phyloP scores from a whole-genome alignment of 208 protist species.

The Leishmania aethiopica region DNA sequence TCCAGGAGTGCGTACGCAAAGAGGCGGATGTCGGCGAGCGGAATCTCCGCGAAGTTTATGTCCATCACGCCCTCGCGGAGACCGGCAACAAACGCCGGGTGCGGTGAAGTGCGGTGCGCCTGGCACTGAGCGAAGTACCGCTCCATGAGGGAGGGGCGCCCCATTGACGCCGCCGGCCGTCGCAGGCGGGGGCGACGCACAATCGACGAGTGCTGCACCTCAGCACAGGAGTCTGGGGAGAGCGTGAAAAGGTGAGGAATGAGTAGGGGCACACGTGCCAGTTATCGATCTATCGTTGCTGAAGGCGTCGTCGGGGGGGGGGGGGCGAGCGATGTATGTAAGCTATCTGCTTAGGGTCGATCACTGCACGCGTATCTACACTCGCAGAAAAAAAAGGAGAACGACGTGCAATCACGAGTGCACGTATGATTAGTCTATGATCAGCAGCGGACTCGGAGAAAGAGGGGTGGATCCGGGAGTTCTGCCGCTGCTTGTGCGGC shows the following conservation, averaged over 20 bases:
- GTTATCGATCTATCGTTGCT: background rate
- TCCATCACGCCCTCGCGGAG: slow-evolving; percentile 41
- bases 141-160: slow-evolving; percentile 27
- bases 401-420: background rate
- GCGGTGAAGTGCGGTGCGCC: slow-evolving; percentile 42
- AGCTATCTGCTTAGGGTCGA: background rate
- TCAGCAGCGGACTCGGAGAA: background rate
- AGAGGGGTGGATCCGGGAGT: background rate
- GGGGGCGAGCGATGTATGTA: background rate
- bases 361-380: background rate
- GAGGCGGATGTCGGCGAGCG: slow-evolving; percentile 36
- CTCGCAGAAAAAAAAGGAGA: background rate
- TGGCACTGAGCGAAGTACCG: slow-evolving; percentile 66
- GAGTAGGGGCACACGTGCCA: background rate
- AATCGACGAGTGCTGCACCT: no score
- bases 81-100: slow-evolving; percentile 43
- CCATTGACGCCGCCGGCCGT: slow-evolving; percentile 28
- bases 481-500: background rate
- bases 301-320: background rate
- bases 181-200: background rate
- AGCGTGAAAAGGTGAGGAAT: background rate
- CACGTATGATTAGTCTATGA: background rate
- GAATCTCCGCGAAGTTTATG: slow-evolving; percentile 49
- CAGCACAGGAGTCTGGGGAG: background rate
- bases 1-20: slow-evolving; percentile 39